A percentile compares a stretch with the other conserved stretches of the same genome.
These are phyloP conservation scores for Arabidopsis suecica DNA, from an alignment of 345 rosid species.

Conservation along the genomic window DNA sequence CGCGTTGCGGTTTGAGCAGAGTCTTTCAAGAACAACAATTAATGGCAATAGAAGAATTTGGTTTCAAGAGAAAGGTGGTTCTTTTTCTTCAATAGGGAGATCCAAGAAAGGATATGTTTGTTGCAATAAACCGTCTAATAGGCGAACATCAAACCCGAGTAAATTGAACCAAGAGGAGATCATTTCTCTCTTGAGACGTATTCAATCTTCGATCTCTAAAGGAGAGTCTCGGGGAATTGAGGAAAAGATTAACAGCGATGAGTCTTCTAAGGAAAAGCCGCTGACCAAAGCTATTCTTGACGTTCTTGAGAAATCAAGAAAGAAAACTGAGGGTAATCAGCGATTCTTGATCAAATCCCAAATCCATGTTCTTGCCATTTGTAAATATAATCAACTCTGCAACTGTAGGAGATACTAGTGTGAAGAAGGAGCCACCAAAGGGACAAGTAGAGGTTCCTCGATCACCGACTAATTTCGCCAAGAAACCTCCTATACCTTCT, in stretches of 20 bases:
- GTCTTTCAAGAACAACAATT: slow-evolving; percentile 33
- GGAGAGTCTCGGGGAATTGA: slow-evolving; percentile 32
- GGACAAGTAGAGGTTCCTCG: slow-evolving; percentile 26
- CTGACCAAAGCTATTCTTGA: slow-evolving; percentile 51
- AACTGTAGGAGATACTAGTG: slow-evolving; percentile 30
- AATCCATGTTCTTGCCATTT: not conserved
- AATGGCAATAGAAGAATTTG: slow-evolving; percentile 44
- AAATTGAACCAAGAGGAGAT: slow-evolving; percentile 54
- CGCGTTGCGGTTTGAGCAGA: slow-evolving; percentile 3
- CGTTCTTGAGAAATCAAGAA: slow-evolving; percentile 46
- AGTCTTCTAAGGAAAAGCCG: slow-evolving; percentile 33
- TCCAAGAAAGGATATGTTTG: slow-evolving; percentile 14
- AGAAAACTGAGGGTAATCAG: slow-evolving; percentile 35
- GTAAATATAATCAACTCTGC: not conserved
- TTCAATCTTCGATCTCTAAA: slow-evolving; percentile 65
- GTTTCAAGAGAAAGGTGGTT: slow-evolving; percentile 34
- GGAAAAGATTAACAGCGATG: slow-evolving; percentile 25
- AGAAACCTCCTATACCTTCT: slow-evolving; percentile 51
- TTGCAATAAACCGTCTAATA: slow-evolving; percentile 36
- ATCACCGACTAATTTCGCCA: slow-evolving; percentile 56
- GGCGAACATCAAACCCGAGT: slow-evolving; percentile 35
- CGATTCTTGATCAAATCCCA: not conserved
- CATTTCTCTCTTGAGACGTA: slow-evolving; percentile 56
- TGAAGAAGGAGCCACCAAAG: slow-evolving; percentile 7
- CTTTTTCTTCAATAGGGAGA: slow-evolving; percentile 30